Conservation (phyloP, 169 alveolate species). For the Miamiensis avidus region DNA sequence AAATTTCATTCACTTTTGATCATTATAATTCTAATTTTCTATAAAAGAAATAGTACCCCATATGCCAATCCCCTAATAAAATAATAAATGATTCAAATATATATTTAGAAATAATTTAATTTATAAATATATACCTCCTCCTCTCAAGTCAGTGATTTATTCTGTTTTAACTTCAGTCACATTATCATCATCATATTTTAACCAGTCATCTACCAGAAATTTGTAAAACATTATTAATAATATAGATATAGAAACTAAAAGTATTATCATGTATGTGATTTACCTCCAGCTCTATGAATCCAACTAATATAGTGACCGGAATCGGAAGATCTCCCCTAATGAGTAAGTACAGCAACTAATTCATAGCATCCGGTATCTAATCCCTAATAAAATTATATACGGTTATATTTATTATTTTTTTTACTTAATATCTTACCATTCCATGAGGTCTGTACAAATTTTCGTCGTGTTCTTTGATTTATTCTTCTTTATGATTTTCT, state of each 20-base stretch:
- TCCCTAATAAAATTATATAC: slow-evolving; percentile 22
- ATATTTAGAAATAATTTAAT: no score
- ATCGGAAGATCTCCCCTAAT: slow-evolving; percentile 84
- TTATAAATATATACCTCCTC: no score
- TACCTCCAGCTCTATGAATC: slow-evolving; percentile 67
- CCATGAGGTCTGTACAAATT: slow-evolving; percentile 62
- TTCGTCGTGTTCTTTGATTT: slow-evolving; percentile 46
- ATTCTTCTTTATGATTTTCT: slow-evolving; percentile 24
- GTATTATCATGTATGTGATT: not conserved
- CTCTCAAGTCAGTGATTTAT: slow-evolving; percentile 74
- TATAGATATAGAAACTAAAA: not conserved
- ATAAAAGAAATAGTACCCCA: slow-evolving; percentile 79
- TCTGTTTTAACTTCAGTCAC: slow-evolving; percentile 70
- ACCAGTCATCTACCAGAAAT: slow-evolving; percentile 73
- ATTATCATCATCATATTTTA: slow-evolving; percentile 75
- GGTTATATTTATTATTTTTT: no score
- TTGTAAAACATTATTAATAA: not conserved
- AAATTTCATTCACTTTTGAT: not conserved
- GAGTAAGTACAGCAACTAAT: slow-evolving; percentile 82
- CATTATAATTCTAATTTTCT: slow-evolving; percentile 40
- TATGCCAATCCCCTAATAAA: slow-evolving; percentile 91
- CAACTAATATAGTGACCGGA: slow-evolving; percentile 87
- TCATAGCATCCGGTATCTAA: slow-evolving; percentile 81
- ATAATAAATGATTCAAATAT: no score
- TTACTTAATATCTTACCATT: not conserved